Percentiles rank a stretch among this genome's conserved stretches.
These are phyloP conservation scores for Ceriops tagal DNA, from an alignment of 345 rosid species.

Conservation along the genomic window DNA sequence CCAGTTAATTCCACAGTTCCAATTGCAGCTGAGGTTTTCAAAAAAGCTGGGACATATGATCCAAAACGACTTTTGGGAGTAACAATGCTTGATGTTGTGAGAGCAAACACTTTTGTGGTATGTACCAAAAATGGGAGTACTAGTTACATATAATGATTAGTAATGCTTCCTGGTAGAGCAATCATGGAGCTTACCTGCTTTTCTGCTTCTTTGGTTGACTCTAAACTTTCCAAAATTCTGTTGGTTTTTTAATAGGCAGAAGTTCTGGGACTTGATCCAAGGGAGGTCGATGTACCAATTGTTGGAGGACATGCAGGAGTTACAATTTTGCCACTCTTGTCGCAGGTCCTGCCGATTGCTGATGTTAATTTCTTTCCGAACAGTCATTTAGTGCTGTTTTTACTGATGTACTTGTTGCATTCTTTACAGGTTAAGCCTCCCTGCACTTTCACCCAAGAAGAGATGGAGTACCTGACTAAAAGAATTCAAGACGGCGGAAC, in stretches of 20 bases:
- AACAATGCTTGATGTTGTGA: conserved; percentile 68
- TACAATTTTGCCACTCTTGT: conserved; percentile 32
- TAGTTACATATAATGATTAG: background rate
- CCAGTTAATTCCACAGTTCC: conserved; percentile 82
- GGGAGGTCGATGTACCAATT: conserved; percentile 30
- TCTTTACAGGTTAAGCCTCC: conserved; percentile 31
- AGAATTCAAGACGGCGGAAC: conserved; percentile 37
- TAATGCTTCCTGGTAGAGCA: no score
- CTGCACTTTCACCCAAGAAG: conserved; percentile 23
- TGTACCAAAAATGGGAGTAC: background rate
- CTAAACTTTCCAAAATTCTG: background rate
- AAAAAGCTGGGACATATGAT: conserved; percentile 67
- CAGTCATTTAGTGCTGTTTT: no score
- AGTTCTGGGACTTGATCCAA: conserved; percentile 34
- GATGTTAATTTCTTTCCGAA: background rate
- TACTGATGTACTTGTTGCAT: background rate
- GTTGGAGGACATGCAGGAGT: conserved; percentile 40
- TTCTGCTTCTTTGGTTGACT: no score
- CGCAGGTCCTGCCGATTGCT: conserved; percentile 17
- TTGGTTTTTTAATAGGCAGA: conserved; percentile 19
- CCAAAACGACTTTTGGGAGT: conserved; percentile 69
- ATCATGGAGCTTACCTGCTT: no score
- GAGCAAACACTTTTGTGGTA: conserved; percentile 61
- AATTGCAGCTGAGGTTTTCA: conserved; percentile 73
- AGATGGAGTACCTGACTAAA: background rate